Conservation (phyloP, 257 asterid genomes). For the Schizonepeta tenuifolia region DNA sequence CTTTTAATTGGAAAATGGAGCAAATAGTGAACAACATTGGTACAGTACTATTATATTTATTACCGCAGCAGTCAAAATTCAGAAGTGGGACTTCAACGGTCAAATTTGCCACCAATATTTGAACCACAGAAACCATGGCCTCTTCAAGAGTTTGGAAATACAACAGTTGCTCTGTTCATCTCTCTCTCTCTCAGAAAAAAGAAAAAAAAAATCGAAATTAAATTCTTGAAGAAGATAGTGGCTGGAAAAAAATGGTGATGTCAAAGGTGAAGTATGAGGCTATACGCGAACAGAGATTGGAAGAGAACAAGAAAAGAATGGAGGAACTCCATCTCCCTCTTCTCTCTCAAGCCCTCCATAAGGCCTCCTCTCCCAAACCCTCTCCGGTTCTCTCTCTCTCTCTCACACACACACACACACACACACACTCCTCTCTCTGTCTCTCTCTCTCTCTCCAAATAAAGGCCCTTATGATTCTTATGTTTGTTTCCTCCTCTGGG, state of each 20-base stretch:
- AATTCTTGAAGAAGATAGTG: background rate
- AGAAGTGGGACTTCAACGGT: slow-evolving; percentile 70
- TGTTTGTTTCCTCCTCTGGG: slow-evolving; percentile 1
- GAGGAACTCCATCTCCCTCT: slow-evolving; percentile 84
- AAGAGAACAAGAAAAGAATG: slow-evolving; percentile 86
- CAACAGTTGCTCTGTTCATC: background rate
- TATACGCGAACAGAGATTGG: slow-evolving; percentile 65
- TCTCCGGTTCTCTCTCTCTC: slow-evolving; percentile 55
- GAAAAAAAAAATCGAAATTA: background rate
- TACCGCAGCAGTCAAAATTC: slow-evolving; percentile 18
- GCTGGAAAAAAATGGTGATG: slow-evolving; percentile 55
- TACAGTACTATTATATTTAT: background rate
- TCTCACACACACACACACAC: background rate
- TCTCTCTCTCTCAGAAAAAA: background rate
- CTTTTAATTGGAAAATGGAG: background rate
- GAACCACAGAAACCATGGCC: slow-evolving; percentile 26
- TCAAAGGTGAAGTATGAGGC: slow-evolving; percentile 64
- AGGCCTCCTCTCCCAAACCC: slow-evolving; percentile 69
- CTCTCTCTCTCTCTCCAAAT: background rate
- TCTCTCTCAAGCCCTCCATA: slow-evolving; percentile 69
- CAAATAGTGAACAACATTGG: background rate
- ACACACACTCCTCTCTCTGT: background rate
- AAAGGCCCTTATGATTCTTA: background rate
- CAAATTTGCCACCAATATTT: slow-evolving; percentile 40
- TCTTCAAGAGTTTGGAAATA: background rate